Base-by-base conservation (phyloP, 306 rosid species). In the Gillenia trifoliata region DNA sequence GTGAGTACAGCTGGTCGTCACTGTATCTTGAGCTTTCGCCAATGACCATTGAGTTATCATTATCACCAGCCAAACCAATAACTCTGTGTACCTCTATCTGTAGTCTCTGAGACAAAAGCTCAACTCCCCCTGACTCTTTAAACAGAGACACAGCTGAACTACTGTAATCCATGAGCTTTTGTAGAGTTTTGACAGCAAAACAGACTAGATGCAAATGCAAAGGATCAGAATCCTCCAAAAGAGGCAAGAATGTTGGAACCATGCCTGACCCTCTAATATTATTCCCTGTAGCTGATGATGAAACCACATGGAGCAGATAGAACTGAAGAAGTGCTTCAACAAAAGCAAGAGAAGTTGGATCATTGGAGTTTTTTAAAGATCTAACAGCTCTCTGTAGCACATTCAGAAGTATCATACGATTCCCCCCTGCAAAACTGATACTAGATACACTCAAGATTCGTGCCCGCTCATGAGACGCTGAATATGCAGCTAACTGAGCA, bases 261-360 rank as follows among this genome's bases (percentile, higher is more conserved):
- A 93, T 93, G 83, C 98, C 97, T 68, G 97, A 93, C 71, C 94
- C 97, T 83, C 98, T 86, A 25, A 91, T 81, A 65, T 88, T 91
- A 79, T 88, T 93, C 83, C 98, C 98, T 6, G 98, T 85, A 76
- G 94, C 81, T 20, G 98, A 93, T 4, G 98, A 89, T 20, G 98
- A 93, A 75, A 93, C 96, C 70, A 91, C 97, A 85, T 93, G 98
- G 16, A 93, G 89, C 86, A 93, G 83, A 86, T 93, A 93, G 78
- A 93, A 93, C 83, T 91, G 97, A 86, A 93, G 98, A 66, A 93
- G 96, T 30, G 98, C 96, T 87, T 91, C 98, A 65, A 93, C 96
- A 87, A 93, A 93, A 36, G 96, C 92, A 75, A 91, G 90, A 41
- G 94, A 88, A 61, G 94, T 88, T 67, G 97, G 96, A 86, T 93